These are phyloP conservation scores for Lojkania enalia DNA, from an alignment of 2,329 filamentous ascomycete genomes.

Conservation along the genomic window DNA sequence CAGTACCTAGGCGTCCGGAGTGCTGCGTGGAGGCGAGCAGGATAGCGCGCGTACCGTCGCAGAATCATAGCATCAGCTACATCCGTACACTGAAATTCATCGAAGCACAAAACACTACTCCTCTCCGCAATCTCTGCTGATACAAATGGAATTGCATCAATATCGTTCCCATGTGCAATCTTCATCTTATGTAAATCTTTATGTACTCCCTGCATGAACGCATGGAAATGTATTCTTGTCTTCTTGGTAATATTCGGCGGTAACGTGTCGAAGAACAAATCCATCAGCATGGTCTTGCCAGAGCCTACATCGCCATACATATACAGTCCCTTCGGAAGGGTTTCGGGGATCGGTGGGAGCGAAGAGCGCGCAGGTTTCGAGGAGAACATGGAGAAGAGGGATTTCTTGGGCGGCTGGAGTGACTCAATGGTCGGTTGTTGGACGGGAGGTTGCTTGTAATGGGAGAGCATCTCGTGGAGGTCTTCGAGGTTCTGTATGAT, in stretches of 20 bases:
- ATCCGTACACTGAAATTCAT: constrained; percentile 98
- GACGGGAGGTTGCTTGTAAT: constrained; percentile 74
- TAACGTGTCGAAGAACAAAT: constrained; percentile 93
- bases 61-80: constrained; percentile 99
- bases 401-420: constrained; percentile 57
- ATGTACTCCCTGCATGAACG: constrained; percentile 99
- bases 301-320: constrained; percentile 96
- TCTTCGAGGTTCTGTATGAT: constrained; percentile 90
- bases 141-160: constrained; percentile 88
- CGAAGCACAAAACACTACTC: constrained; percentile 89
- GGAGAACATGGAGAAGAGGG: constrained; percentile 66
- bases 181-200: constrained; percentile 88
- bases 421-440: constrained; percentile 77
- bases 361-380: constrained; percentile 45
- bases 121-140: constrained; percentile 90
- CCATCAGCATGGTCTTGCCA: constrained; percentile 99
- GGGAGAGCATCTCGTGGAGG: constrained; percentile 77
- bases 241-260: constrained; percentile 78
- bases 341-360: constrained; percentile 63
- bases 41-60: constrained; percentile 58
- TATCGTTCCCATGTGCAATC: constrained; percentile 82
- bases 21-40: too few relatives aligned
- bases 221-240: constrained; percentile 96
- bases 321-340: constrained; percentile 86
- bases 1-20: background rate